Conservation (phyloP, 495 filamentous ascomycete genomes). For the Aspergillus leporis region DNA sequence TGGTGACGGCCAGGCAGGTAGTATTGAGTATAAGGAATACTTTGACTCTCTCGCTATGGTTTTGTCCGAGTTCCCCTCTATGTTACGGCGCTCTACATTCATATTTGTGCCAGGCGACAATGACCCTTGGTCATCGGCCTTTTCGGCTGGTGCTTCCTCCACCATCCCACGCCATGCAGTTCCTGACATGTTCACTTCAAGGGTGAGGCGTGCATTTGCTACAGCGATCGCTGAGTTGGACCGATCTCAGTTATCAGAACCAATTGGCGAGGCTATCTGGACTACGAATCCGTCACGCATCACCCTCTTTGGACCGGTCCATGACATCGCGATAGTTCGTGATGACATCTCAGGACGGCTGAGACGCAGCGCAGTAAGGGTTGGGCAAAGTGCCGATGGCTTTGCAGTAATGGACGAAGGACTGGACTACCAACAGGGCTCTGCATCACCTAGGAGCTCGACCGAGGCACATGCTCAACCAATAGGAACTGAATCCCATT, state of each 20-base stretch:
- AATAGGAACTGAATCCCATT: slow-evolving; percentile 21
- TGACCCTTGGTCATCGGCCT: slow-evolving; percentile 89
- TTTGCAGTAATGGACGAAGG: slow-evolving; percentile 24
- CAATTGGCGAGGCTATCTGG: slow-evolving; percentile 75
- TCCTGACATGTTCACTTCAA: slow-evolving; percentile 83
- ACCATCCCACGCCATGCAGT: slow-evolving; percentile 71
- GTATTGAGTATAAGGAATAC: slow-evolving; percentile 91
- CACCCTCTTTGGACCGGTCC: slow-evolving; percentile 76
- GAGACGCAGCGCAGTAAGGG: slow-evolving; percentile 70
- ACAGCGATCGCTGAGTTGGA: slow-evolving; percentile 67
- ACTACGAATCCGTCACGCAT: slow-evolving; percentile 82
- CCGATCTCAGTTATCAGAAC: slow-evolving; percentile 38
- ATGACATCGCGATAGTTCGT: slow-evolving; percentile 82
- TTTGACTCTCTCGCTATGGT: slow-evolving; percentile 84
- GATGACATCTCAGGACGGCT: slow-evolving; percentile 82
- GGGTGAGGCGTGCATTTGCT: slow-evolving; percentile 77
- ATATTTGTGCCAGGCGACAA: slow-evolving; percentile 94
- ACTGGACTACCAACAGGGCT: slow-evolving; percentile 16
- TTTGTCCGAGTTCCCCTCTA: slow-evolving; percentile 79
- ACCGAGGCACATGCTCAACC: slow-evolving; percentile 16
- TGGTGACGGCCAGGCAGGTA: slow-evolving; percentile 64
- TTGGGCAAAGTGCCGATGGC: slow-evolving; percentile 23
- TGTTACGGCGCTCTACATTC: slow-evolving; percentile 79
- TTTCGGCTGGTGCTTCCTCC: slow-evolving; percentile 77
- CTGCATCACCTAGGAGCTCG: slow-evolving; percentile 12